Conservation (phyloP, 1,284 basidiomycete species). For the Ustilago trichophora region DNA sequence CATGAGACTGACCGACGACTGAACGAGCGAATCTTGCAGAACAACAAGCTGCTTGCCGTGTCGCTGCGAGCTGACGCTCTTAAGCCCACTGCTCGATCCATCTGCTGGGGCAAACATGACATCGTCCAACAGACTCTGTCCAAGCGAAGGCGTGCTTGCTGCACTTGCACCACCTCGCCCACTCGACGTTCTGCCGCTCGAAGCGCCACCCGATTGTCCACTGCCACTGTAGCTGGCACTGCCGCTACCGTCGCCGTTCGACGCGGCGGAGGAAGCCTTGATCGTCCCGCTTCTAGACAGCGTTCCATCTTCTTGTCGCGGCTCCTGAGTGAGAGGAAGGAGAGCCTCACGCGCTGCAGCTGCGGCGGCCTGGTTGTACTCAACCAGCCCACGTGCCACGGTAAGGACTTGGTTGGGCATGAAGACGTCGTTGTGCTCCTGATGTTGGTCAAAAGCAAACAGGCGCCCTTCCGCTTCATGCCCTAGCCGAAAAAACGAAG, state of each 20-base stretch:
- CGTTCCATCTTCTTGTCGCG: background rate
- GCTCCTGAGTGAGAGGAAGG: conserved; percentile 6
- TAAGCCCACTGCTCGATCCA: conserved; percentile 14
- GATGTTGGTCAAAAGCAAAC: background rate
- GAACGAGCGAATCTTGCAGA: conserved; percentile 52
- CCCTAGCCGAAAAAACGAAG: conserved; percentile 55
- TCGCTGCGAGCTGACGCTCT: conserved; percentile 27
- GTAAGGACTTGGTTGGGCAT: conserved; percentile 48
- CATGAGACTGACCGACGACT: conserved; percentile 38
- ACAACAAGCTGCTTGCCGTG: conserved; percentile 53
- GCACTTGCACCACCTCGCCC: conserved; percentile 1
- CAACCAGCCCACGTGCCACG: conserved; percentile 44
- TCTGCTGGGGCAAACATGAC: conserved; percentile 25
- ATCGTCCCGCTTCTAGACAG: conserved; percentile 14
- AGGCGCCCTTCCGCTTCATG: conserved; percentile 51
- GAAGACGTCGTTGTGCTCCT: conserved; percentile 32
- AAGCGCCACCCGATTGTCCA: background rate
- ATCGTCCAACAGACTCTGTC: conserved; percentile 33
- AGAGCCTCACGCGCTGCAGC: conserved; percentile 11
- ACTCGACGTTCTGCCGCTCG: background rate
- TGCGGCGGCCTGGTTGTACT: conserved; percentile 32
- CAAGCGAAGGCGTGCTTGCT: conserved; percentile 43
- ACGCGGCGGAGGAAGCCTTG: conserved; percentile 19
- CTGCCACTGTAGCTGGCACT: background rate
- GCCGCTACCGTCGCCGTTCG: background rate